Evolutionary conservation across 805 yeast genomes (phyloP), one percentile per base, ranked within the genome.

Genomic region (Saccharomyces cerevisiae): DNA sequence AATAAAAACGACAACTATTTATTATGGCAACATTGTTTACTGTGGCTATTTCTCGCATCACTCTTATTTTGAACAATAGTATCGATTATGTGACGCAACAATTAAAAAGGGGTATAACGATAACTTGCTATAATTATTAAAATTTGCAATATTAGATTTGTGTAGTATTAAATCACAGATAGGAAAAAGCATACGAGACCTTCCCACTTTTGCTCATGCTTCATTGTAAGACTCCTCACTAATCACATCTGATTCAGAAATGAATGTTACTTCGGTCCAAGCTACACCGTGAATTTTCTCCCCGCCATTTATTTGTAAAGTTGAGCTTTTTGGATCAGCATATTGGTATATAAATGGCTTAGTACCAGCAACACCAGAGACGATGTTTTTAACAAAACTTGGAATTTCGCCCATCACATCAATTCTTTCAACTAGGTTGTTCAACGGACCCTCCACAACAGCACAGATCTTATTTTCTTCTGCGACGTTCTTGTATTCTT

Each of bases 371-470:
- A 92, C 95, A 55, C 96, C 96, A 58, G 91, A 83, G 48, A 89
- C 98, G 55, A 94, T 87, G 63, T 84, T 87, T 74, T 92, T 94
- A 61, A 94, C 96, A 72, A 94, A 90, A 59, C 82, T 84, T 28
- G 99, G 99, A 55, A 94, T 85, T 73, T 94, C 98, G 51, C 90
- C 88, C 97, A 94, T 90, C 56, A 94, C 98, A 72, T 94, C 99
- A 55, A 94, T 91, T 68, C 98, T 83, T 74, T 89, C 97, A 51
- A 89, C 82, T 57, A 88, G 72, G 48, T 77, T 74, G 17, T 69
- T 68, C 61, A 92, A 77, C 24, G 77, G 73, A 57, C 96, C 97
- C 46, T 63, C 67, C 22, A 87, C 81, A 10, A 67, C 70, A 49
- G 80, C 86, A 49, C 70, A 73, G 27, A 79, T 76, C 47, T 63